A percentile compares a stretch with the other conserved stretches of the same genome.
phyloP scores from a whole-genome alignment of 768 basidiomycete species.

The Mycena pura region DNA sequence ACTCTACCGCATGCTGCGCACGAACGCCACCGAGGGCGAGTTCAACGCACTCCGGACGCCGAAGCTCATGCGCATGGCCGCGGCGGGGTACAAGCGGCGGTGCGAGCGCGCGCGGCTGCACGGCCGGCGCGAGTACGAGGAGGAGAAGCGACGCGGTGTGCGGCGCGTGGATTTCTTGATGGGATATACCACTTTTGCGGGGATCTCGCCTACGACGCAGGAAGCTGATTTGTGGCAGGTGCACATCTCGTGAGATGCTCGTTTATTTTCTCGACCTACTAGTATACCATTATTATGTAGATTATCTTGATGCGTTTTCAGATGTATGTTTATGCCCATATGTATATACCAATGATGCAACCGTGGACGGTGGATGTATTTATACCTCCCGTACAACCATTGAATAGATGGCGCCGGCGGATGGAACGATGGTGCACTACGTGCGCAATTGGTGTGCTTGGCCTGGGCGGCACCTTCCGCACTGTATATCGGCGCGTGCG shows the following conservation, averaged over 20 bases:
- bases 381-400: no score
- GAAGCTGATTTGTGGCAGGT: constrained; percentile 1
- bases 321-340: no score
- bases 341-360: no score
- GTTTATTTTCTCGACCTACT: no score
- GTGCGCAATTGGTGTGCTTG: no score
- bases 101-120: constrained; percentile 10
- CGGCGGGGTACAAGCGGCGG: background rate
- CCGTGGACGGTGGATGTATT: no score
- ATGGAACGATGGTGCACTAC: no score
- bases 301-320: no score
- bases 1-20: constrained; percentile 1
- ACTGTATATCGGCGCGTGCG: no score
- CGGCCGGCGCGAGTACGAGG: background rate
- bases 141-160: constrained; percentile 3
- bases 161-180: constrained; percentile 17
- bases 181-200: constrained; percentile 8
- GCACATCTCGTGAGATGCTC: constrained; percentile 7
- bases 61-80: background rate
- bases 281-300: no score
- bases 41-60: constrained; percentile 5
- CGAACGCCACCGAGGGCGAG: background rate
- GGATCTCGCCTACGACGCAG: background rate
- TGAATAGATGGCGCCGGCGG: no score
- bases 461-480: no score